These are phyloP conservation scores for Angomonas desouzai DNA, from an alignment of 208 protist genomes.

Conservation along the genomic window DNA sequence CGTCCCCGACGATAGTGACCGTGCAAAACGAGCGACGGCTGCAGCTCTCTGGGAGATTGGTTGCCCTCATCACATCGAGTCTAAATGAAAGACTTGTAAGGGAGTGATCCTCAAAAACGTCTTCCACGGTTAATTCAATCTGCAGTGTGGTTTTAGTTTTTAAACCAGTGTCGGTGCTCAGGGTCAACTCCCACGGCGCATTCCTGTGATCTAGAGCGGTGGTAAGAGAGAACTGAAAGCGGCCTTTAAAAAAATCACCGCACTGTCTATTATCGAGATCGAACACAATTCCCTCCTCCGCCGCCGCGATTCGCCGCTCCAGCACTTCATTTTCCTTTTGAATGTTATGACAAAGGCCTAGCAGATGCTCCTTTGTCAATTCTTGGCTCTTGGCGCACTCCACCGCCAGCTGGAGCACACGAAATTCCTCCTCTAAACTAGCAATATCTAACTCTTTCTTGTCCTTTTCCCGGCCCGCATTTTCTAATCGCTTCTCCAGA, in stretches of 20 bases:
- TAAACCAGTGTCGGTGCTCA: constrained; percentile 39
- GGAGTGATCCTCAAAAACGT: not conserved
- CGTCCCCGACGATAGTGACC: constrained; percentile 52
- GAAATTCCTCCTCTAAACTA: constrained; percentile 38
- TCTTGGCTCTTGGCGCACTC: constrained; percentile 27
- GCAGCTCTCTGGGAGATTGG: constrained; percentile 40
- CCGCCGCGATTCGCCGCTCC: constrained; percentile 48
- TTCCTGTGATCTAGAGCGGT: not conserved
- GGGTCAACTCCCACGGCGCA: constrained; percentile 26
- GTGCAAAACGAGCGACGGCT: constrained; percentile 51
- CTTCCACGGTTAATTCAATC: constrained; percentile 28
- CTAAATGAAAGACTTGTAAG: constrained; percentile 47
- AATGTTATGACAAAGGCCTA: constrained; percentile 35
- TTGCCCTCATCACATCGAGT: constrained; percentile 59
- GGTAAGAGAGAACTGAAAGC: constrained; percentile 38
- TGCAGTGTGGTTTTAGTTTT: constrained; percentile 38
- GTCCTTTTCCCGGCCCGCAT: constrained; percentile 21
- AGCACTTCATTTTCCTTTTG: constrained; percentile 54
- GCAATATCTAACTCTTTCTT: constrained; percentile 31
- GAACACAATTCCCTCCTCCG: constrained; percentile 24
- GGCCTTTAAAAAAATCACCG: constrained; percentile 62
- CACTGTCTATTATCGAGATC: constrained; percentile 48
- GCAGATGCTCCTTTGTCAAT: constrained; percentile 22
- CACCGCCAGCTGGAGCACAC: constrained; percentile 37
- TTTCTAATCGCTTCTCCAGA: constrained; percentile 49